Evolutionary conservation across 495 filamentous ascomycete genomes (phyloP).

Genomic region (Paragyromitra xinjiangensis): DNA sequence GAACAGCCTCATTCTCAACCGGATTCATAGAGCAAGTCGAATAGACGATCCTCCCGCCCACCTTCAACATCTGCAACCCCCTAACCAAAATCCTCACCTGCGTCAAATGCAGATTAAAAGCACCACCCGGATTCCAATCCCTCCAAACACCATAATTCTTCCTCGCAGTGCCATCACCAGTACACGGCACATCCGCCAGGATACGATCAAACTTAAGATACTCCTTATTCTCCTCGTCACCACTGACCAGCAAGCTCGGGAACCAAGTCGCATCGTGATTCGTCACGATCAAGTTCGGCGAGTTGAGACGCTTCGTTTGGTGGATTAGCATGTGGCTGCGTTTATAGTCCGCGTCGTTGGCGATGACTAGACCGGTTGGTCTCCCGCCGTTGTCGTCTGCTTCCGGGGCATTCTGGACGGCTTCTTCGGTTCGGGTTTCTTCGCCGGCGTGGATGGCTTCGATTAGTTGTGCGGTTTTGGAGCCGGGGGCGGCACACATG

Average conservation of each 20-base stretch:
- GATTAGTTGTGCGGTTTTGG: constrained; percentile 93
- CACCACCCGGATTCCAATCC: constrained; percentile 87
- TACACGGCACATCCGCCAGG: constrained; percentile 94
- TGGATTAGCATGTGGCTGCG: constrained; percentile 95
- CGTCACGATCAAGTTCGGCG: constrained; percentile 94
- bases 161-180: constrained; percentile 88
- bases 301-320: constrained; percentile 94
- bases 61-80: constrained; percentile 94
- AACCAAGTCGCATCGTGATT: constrained; percentile 98
- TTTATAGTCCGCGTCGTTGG: constrained; percentile 95
- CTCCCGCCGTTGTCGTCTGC: constrained; percentile 66
- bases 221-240: constrained; percentile 66
- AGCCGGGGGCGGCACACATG: constrained; percentile 94
- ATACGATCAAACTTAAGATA: constrained; percentile 98
- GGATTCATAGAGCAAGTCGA: constrained; percentile 99
- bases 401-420: constrained; percentile 64
- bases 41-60: constrained; percentile 92
- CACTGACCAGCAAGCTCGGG: constrained; percentile 74
- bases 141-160: constrained; percentile 95
- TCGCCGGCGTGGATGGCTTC: constrained; percentile 94
- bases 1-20: constrained; percentile 94
- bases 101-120: constrained; percentile 80
- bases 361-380: constrained; percentile 88
- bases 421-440: constrained; percentile 77
- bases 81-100: constrained; percentile 91